Percentiles rank a stretch among this genome's conserved stretches.
Conservation (phyloP, 306 rosid species). For the Castanea crenata region DNA sequence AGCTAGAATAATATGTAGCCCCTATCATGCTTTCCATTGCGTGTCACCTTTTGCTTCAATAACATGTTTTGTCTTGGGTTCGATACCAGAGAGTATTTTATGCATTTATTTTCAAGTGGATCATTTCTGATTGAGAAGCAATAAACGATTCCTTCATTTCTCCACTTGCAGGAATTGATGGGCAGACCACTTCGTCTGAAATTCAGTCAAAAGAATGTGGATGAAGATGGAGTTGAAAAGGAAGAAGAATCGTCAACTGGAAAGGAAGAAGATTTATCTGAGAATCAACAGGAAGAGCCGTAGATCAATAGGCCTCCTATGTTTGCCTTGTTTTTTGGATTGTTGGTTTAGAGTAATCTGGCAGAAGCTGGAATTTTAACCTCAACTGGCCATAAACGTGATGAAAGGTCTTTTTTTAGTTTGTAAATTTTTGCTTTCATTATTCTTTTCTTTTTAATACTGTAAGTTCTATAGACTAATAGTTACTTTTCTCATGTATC, state of each 20-base stretch:
- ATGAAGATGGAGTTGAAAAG: slow-evolving; percentile 42
- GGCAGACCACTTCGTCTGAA: slow-evolving; percentile 72
- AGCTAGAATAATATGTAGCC: too few species aligned
- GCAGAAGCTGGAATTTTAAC: slow-evolving; percentile 34
- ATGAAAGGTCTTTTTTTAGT: slow-evolving; percentile 13
- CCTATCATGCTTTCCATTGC: too few species aligned
- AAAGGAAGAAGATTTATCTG: slow-evolving; percentile 33
- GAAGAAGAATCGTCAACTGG: slow-evolving; percentile 34
- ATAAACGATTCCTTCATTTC: background rate
- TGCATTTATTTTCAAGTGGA: background rate
- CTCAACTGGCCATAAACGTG: slow-evolving; percentile 23
- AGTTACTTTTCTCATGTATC: background rate
- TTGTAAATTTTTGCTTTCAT: slow-evolving; percentile 26
- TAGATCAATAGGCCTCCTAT: slow-evolving; percentile 26
- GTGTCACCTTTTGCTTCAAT: too few species aligned
- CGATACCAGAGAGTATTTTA: background rate
- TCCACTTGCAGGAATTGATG: slow-evolving; percentile 65
- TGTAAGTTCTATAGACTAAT: background rate
- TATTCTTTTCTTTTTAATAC: slow-evolving; percentile 1
- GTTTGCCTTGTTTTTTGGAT: slow-evolving; percentile 20
- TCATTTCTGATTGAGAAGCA: slow-evolving; percentile 4
- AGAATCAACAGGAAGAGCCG: slow-evolving; percentile 28
- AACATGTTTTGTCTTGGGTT: too few species aligned
- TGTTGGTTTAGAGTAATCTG: slow-evolving; percentile 18
- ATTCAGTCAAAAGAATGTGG: slow-evolving; percentile 54